Percentiles rank a stretch among this genome's conserved stretches.
phyloP scores from a whole-genome alignment of 1,284 basidiomycete species.

The Leccinum pachyderme region DNA sequence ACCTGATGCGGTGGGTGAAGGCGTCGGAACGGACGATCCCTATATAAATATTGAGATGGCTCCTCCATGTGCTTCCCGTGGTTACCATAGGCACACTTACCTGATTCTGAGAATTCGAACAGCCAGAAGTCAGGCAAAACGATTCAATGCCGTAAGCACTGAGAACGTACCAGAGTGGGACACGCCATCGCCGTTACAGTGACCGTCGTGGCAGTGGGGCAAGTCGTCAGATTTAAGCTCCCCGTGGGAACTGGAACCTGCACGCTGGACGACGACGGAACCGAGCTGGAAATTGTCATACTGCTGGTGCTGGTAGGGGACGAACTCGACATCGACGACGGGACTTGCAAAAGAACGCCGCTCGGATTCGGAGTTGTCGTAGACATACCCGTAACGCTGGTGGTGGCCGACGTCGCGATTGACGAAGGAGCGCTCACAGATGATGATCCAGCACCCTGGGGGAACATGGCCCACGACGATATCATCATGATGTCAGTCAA shows the following conservation, averaged over 20 bases:
- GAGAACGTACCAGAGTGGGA: constrained; percentile 12
- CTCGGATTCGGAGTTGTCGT: background rate
- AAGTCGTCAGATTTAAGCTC: constrained; percentile 3
- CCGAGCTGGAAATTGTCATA: background rate
- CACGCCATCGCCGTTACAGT: constrained; percentile 18
- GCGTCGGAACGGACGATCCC: constrained; percentile 1
- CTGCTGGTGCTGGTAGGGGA: background rate
- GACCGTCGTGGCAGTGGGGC: background rate
- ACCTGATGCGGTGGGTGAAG: background rate
- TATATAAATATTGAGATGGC: background rate
- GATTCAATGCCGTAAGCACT: background rate
- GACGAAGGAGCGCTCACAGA: background rate
- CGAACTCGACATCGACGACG: background rate
- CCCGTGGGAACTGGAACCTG: background rate
- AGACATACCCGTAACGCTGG: background rate
- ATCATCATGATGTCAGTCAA: background rate
- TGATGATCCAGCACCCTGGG: background rate
- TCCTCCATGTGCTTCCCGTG: background rate
- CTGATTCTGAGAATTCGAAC: background rate
- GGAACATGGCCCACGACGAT: background rate
- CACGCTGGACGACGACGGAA: background rate
- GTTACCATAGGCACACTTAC: constrained; percentile 1
- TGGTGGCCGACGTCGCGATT: background rate
- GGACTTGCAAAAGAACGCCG: constrained; percentile 9
- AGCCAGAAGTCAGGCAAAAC: background rate